phyloP scores from a whole-genome alignment of 306 rosid species.

The Sesbania bispinosa region DNA sequence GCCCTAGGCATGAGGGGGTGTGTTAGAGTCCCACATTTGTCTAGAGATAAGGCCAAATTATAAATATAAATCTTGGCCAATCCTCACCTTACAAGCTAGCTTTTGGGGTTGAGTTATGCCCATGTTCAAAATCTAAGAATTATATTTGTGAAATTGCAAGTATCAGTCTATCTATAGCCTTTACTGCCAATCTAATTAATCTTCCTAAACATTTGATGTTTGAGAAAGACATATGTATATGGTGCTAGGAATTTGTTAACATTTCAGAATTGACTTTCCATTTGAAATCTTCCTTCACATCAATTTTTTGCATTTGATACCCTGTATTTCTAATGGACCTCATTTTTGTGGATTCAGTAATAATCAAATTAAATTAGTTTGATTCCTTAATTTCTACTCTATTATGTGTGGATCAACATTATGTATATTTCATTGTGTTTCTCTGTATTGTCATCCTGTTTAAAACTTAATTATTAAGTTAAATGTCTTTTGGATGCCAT shows the following conservation, averaged over 20 bases:
- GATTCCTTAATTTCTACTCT: not conserved
- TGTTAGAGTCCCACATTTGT: no score
- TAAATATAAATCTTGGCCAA: no score
- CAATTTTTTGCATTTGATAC: no score
- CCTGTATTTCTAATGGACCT: not conserved
- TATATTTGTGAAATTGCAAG: not conserved
- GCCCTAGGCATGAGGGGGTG: no score
- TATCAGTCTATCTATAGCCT: not conserved
- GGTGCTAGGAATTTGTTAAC: not conserved
- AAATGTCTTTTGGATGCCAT: conserved; percentile 28
- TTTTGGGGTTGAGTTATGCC: no score
- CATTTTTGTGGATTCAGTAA: not conserved
- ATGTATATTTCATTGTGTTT: conserved; percentile 2
- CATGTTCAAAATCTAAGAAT: no score
- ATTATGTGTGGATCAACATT: not conserved
- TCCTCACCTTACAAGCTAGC: no score
- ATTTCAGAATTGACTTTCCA: not conserved
- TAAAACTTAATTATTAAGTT: not conserved
- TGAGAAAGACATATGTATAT: not conserved
- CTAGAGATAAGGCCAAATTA: no score
- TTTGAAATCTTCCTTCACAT: conserved; percentile 6
- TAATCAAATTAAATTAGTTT: not conserved
- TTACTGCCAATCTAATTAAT: not conserved
- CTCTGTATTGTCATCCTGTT: not conserved
- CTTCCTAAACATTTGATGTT: not conserved